These are phyloP conservation scores for Linum lewisii DNA, from an alignment of 345 rosid genomes.

Conservation along the genomic window DNA sequence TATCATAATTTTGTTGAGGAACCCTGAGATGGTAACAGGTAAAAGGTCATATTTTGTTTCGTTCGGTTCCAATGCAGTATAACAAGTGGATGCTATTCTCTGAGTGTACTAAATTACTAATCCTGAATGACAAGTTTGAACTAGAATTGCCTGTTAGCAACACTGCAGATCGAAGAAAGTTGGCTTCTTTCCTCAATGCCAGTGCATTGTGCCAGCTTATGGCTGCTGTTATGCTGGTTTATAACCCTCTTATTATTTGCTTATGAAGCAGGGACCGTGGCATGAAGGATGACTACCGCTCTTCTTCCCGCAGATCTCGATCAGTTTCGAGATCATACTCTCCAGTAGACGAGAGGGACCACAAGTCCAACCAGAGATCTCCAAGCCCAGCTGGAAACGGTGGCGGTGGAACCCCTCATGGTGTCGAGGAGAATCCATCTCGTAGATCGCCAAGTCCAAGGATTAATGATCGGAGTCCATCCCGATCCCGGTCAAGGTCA, in stretches of 20 bases:
- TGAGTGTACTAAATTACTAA: slow-evolving; percentile 1
- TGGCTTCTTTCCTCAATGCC: no score
- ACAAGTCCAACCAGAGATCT: slow-evolving; percentile 32
- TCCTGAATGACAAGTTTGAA: slow-evolving; percentile 2
- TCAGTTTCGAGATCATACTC: slow-evolving; percentile 49
- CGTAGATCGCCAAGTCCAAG: slow-evolving; percentile 39
- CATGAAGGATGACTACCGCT: slow-evolving; percentile 32
- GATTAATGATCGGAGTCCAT: slow-evolving; percentile 29
- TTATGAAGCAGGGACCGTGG: slow-evolving; percentile 34
- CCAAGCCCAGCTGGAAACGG: slow-evolving; percentile 42
- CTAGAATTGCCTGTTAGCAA: slow-evolving; percentile 2
- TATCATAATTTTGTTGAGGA: slow-evolving; percentile 42
- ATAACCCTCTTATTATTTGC: no score
- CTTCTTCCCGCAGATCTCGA: slow-evolving; percentile 43
- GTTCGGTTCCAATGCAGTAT: slow-evolving; percentile 29
- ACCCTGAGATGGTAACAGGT: slow-evolving; percentile 46
- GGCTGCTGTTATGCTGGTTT: no score
- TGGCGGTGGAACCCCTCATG: slow-evolving; percentile 25
- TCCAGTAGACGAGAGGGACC: slow-evolving; percentile 35
- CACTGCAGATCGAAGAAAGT: not conserved
- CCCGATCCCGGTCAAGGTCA: slow-evolving; percentile 44
- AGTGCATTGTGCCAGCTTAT: no score
- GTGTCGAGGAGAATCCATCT: slow-evolving; percentile 32
- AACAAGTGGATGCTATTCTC: slow-evolving; percentile 13
- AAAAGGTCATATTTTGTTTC: slow-evolving; percentile 31